Evolutionary conservation across 2,329 filamentous ascomycete genomes (phyloP), one percentile per base, ranked within the genome.

Genomic region (Paracoccidioides brasiliensis): DNA sequence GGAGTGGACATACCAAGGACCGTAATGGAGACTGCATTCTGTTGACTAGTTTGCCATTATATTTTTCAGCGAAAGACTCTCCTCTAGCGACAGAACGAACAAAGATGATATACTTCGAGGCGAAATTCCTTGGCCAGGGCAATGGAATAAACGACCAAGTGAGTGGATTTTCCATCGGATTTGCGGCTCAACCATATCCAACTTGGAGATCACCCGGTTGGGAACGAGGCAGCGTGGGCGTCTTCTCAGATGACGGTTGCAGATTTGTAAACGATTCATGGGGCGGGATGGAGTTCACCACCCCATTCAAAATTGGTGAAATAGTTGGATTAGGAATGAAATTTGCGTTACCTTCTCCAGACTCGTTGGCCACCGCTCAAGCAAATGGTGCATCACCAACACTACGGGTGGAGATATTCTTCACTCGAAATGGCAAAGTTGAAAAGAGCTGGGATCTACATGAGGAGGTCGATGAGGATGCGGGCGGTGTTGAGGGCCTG

Each of bases 401-500:
- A 35, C 61, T 73, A 35, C 69, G 73, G 52, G 75, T 78, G 8
- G 71, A 80, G 15, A 73, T 81, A 0, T 83, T 83, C 62, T 80
- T 84, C 57, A 83, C 81, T 5, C 69, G 80, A 15, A 76, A 82
- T 63, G 81, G 81, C 4, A 67, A 66, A 58, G 70, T 66, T 54
- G 74, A 71, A 22, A 77, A 74, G 0, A 70, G 72, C 2, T 85
- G 81, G 81, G 72, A 82, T 66, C 68, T 83, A 33, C 77, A 82
- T 59, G 80, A 84, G 64, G 78, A 84, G 66, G 62, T 75, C 45
- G 81, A 84, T 66, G 65, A 64, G 51, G 74, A 76, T 62, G 57
- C 83, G 76, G 62, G 85, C 72, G 51, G 81, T 76, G 43, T 86
- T 75, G 33, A 81, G 78, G 61, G 85, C 74, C 66, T 89, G 76